phyloP scores from a whole-genome alignment of 23 red algal genomes.

The Chondrus crispus region DNA sequence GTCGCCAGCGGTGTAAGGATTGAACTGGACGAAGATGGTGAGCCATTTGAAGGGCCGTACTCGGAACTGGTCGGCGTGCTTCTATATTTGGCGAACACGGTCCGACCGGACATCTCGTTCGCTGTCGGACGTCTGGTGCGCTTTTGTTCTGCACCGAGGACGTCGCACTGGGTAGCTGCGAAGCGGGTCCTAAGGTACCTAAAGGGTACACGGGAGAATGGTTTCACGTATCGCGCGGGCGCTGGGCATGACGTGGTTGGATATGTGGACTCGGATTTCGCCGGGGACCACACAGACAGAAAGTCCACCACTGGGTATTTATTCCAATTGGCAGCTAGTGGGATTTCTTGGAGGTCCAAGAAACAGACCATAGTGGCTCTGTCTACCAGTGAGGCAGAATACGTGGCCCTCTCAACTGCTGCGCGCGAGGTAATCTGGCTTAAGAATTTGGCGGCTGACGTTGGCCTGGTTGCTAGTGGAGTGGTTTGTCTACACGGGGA shows the following conservation, averaged over 20 bases:
- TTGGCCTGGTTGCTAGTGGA: neutral
- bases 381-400: neutral
- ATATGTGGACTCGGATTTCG: neutral
- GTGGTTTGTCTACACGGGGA: neutral
- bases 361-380: neutral
- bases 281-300: neutral
- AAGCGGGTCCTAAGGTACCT: neutral
- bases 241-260: neutral
- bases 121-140: neutral
- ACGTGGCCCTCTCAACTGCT: neutral
- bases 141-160: neutral
- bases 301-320: neutral
- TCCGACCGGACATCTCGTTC: neutral
- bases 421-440: neutral
- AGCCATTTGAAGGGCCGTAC: too few relatives aligned
- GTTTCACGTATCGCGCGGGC: neutral
- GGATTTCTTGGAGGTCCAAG: neutral
- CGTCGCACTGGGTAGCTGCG: neutral
- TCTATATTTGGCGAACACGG: neutral
- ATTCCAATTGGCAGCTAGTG: neutral
- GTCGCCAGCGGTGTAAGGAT: too few relatives aligned
- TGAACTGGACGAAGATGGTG: too few relatives aligned
- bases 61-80: neutral
- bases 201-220: neutral
- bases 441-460: neutral